phyloP scores from a whole-genome alignment of 2,329 filamentous ascomycete genomes.

The Phaeoacremonium minimum region DNA sequence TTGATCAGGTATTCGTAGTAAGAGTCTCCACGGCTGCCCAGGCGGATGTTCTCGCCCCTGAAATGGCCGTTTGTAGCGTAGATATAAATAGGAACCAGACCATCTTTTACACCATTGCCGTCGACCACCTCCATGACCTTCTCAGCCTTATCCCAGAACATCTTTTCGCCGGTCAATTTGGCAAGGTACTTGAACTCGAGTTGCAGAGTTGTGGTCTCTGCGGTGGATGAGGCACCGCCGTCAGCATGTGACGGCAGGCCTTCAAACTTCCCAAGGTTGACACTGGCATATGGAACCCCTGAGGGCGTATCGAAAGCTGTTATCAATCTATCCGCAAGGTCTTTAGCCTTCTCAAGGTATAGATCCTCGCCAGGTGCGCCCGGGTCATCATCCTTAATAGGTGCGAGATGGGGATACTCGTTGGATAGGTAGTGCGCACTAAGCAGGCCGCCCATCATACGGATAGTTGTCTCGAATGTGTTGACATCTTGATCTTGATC shows the following conservation, averaged over 20 bases:
- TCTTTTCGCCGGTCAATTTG: slow-evolving; percentile 85
- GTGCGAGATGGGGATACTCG: slow-evolving; percentile 73
- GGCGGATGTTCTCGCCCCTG: slow-evolving; percentile 77
- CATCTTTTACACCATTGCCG: slow-evolving; percentile 72
- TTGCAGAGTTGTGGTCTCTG: slow-evolving; percentile 87
- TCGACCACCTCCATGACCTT: slow-evolving; percentile 90
- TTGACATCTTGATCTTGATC: slow-evolving; percentile 94
- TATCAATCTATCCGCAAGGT: slow-evolving; percentile 82
- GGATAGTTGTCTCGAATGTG: slow-evolving; percentile 96
- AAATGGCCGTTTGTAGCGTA: slow-evolving; percentile 76
- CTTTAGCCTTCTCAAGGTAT: slow-evolving; percentile 92
- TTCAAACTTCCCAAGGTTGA: slow-evolving; percentile 74
- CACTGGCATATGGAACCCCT: slow-evolving; percentile 84
- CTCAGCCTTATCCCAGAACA: slow-evolving; percentile 90
- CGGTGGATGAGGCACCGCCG: slow-evolving; percentile 84
- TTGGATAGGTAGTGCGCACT: slow-evolving; percentile 94
- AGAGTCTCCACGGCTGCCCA: slow-evolving; percentile 91
- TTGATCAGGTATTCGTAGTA: slow-evolving; percentile 99
- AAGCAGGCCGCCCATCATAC: slow-evolving; percentile 90
- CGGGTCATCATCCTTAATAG: slow-evolving; percentile 65
- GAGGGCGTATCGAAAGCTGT: slow-evolving; percentile 84
- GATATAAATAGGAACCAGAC: slow-evolving; percentile 88
- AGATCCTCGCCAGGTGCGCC: slow-evolving; percentile 79
- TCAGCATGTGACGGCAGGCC: slow-evolving; percentile 81
- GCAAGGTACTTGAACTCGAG: slow-evolving; percentile 96